A percentile compares a stretch with the other conserved stretches of the same genome.
phyloP scores from a whole-genome alignment of 2,329 filamentous ascomycete genomes.

The Rutstroemia sp. region DNA sequence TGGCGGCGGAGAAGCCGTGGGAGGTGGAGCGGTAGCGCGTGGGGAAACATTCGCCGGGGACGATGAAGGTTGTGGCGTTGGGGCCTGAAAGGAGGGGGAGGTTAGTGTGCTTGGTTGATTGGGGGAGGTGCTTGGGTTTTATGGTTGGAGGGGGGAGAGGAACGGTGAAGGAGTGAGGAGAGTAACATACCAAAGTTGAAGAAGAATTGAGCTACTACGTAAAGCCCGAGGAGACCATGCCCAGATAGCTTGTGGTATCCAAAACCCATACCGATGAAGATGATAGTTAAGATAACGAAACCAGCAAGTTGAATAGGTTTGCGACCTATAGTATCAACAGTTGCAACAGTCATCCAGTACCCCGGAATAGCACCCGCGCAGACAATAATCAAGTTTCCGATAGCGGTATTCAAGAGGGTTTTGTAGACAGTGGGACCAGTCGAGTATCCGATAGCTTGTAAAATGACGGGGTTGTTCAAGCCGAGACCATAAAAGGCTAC shows the following conservation, averaged over 20 bases:
- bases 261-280: slow-evolving; percentile 59
- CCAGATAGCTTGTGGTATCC: slow-evolving; percentile 43
- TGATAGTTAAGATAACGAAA: slow-evolving; percentile 51
- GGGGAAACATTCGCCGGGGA: slow-evolving; percentile 58
- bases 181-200: slow-evolving; percentile 46
- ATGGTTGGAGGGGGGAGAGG: no score
- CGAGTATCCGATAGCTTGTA: slow-evolving; percentile 66
- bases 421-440: slow-evolving; percentile 57
- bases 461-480: slow-evolving; percentile 67
- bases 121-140: background rate
- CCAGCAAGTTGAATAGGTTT: slow-evolving; percentile 66
- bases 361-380: slow-evolving; percentile 74
- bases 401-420: slow-evolving; percentile 62
- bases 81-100: slow-evolving; percentile 10
- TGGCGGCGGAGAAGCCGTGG: slow-evolving; percentile 60
- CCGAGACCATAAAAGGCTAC: slow-evolving; percentile 52
- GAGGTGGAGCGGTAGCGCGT: slow-evolving; percentile 55
- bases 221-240: slow-evolving; percentile 49
- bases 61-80: slow-evolving; percentile 38
- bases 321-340: slow-evolving; percentile 70
- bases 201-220: slow-evolving; percentile 59
- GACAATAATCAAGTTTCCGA: slow-evolving; percentile 71
- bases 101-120: background rate
- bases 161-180: background rate
- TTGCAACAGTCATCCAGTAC: slow-evolving; percentile 71